Conservation (phyloP, 306 rosid genomes). For the Glycine soja region DNA sequence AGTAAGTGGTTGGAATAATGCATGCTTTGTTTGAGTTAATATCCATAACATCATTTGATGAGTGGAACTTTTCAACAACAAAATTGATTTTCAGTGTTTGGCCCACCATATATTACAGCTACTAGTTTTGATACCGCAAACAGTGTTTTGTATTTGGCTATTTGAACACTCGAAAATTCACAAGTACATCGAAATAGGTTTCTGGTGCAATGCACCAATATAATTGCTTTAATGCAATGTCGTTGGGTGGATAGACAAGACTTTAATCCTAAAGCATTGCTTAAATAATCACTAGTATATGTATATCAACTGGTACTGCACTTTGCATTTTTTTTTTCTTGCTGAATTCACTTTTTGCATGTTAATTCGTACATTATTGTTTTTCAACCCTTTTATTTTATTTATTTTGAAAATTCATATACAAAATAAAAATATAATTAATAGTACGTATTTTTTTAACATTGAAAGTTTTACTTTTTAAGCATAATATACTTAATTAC, state of each 20-base stretch:
- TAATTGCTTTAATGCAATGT: conserved; percentile 41
- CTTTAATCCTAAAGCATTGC: conserved; percentile 19
- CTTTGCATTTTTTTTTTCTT: no score
- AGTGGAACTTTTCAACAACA: conserved; percentile 36
- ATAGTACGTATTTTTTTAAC: neutral
- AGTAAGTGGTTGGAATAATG: conserved; percentile 41
- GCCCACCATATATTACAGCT: conserved; percentile 34
- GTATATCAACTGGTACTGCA: neutral
- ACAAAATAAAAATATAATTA: neutral
- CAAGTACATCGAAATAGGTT: neutral
- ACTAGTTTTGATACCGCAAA: conserved; percentile 39
- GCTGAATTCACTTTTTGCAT: neutral
- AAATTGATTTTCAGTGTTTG: conserved; percentile 35
- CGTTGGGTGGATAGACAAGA: conserved; percentile 43
- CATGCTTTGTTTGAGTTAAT: conserved; percentile 37
- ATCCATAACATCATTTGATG: conserved; percentile 6
- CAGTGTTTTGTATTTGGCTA: conserved; percentile 25
- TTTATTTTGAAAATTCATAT: neutral
- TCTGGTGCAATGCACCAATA: conserved; percentile 38
- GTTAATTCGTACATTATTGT: neutral
- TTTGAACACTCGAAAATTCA: conserved; percentile 6
- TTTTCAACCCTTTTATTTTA: neutral
- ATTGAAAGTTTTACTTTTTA: neutral
- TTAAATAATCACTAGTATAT: neutral
- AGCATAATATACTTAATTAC: neutral